phyloP scores from a whole-genome alignment of 306 rosid species.

The Leucaena leucocephala region DNA sequence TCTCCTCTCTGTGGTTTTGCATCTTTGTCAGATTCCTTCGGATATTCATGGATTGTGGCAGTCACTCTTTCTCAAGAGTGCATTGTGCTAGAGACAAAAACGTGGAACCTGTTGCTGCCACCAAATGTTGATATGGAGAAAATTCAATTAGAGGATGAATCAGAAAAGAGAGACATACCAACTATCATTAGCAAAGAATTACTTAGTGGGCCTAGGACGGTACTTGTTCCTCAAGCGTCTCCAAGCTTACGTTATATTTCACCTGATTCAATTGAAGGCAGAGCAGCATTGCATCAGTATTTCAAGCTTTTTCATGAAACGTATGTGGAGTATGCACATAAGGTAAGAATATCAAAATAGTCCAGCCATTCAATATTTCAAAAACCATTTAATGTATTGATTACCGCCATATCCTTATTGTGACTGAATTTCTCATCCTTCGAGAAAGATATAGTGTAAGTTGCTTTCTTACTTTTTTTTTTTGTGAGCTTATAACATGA shows the following conservation, averaged over 20 bases:
- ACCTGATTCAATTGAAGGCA: conserved; percentile 94
- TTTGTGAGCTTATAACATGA: conserved; percentile 6
- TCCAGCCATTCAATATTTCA: not conserved
- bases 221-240: conserved; percentile 74
- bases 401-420: conserved; percentile 2
- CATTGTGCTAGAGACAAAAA: conserved; percentile 83
- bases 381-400: not conserved
- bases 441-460: not conserved
- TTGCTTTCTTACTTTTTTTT: conserved; percentile 21
- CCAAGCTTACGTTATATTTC: conserved; percentile 76
- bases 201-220: conserved; percentile 82
- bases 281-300: conserved; percentile 85
- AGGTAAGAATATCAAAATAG: conserved; percentile 57
- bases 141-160: conserved; percentile 43
- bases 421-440: conserved; percentile 11
- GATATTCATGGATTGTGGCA: conserved; percentile 94
- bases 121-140: conserved; percentile 61
- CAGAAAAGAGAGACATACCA: conserved; percentile 55
- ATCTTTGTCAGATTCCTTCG: conserved; percentile 92
- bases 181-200: conserved; percentile 87
- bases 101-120: conserved; percentile 76
- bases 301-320: conserved; percentile 94
- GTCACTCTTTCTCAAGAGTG: conserved; percentile 74
- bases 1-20: conserved; percentile 76
- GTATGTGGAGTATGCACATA: conserved; percentile 93